Evolutionary conservation across 129 eudicot species (phyloP).

Genomic region (Flaveria brownii): DNA sequence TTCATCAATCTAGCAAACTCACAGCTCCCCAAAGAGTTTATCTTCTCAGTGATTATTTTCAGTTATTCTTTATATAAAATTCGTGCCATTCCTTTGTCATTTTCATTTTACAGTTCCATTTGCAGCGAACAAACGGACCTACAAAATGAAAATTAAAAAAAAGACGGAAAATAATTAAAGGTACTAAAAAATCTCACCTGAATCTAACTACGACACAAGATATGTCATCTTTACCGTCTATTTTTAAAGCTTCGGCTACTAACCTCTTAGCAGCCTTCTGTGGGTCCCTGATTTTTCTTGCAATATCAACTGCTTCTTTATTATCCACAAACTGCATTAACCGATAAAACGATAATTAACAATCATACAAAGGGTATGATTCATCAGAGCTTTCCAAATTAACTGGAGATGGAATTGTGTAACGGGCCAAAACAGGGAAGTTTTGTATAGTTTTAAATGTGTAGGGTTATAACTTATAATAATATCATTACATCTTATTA

Average conservation of each 20-base stretch:
- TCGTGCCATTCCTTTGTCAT: neutral
- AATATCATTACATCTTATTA: neutral
- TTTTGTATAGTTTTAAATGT: neutral
- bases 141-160: conserved; percentile 17
- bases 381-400: neutral
- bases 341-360: neutral
- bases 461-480: neutral
- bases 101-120: conserved; percentile 5
- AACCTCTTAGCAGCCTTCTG: conserved; percentile 71
- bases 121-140: neutral
- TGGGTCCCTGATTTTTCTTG: conserved; percentile 55
- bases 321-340: conserved; percentile 54
- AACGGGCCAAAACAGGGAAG: neutral
- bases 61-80: conserved; percentile 26
- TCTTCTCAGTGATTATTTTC: conserved; percentile 12
- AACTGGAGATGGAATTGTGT: neutral
- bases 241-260: conserved; percentile 66
- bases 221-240: conserved; percentile 77
- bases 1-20: conserved; percentile 32
- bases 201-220: conserved; percentile 72
- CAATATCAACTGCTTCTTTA: conserved; percentile 71
- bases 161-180: neutral
- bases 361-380: neutral
- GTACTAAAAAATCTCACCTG: conserved; percentile 28
- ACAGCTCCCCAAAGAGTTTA: conserved; percentile 29